Conservation (phyloP, 1,284 basidiomycete genomes). For the Ganoderma sp. region DNA sequence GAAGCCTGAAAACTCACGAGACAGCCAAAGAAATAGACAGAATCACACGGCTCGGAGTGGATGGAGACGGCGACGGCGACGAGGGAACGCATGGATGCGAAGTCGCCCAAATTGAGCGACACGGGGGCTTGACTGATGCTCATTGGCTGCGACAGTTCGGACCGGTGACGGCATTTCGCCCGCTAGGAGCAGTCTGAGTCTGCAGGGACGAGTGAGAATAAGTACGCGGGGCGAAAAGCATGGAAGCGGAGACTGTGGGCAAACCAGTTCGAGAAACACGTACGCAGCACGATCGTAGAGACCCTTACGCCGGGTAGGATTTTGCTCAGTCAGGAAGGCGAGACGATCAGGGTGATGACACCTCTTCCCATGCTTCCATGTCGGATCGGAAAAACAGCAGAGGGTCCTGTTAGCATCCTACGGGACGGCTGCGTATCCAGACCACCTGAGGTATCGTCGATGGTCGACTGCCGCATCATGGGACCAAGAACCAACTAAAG, state of each 20-base stretch:
- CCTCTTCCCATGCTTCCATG: not conserved
- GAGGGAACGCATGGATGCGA: constrained; percentile 2
- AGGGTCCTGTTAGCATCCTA: not conserved
- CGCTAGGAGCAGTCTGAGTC: not conserved
- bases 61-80: not conserved
- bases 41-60: not conserved
- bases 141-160: not conserved
- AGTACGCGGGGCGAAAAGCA: not conserved
- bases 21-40: not conserved
- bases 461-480: constrained; percentile 4
- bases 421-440: not conserved
- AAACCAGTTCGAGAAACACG: not conserved
- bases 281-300: not conserved
- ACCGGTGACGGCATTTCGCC: not conserved
- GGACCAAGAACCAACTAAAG: not conserved
- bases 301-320: not conserved
- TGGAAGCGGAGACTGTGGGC: not conserved
- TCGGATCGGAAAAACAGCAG: not conserved
- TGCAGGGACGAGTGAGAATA: not conserved
- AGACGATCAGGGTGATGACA: not conserved
- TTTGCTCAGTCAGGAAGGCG: not conserved
- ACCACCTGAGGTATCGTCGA: not conserved
- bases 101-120: not conserved
- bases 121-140: not conserved
- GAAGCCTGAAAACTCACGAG: not conserved